Evolutionary conservation across 371 early-diverging fungal genomes (phyloP), one percentile per base, ranked within the genome.

Genomic region (Dipsacomyces acuminosporus): DNA sequence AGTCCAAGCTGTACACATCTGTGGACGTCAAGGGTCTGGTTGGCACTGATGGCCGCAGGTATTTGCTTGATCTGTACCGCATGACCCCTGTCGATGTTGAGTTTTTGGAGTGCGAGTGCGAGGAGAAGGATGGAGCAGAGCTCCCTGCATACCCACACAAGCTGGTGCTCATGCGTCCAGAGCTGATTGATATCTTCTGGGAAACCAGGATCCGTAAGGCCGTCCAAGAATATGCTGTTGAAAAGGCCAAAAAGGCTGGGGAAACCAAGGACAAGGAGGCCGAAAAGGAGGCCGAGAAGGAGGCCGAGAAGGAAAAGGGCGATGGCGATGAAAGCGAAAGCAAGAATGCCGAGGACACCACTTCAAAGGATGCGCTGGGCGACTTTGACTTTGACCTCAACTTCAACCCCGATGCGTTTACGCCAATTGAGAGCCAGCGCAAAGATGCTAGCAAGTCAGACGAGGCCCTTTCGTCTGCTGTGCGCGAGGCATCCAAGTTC

Each of bases 31-130:
- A 95, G 81, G 95, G 95, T 19, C 80, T 96, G 49, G 59, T 85
- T 38, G 94, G 96, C 38, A 86, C 87, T 15, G 96, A 96, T 66
- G 88, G 89, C 11, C 87, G 94, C 72, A 80, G 84, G 33, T 96
- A 96, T 71, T 63, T 96, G 41, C 74, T 96, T 63, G 96, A 96
- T 75, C 78, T 94, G 43, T 93, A 87, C 75, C 85, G 96, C 44
- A 63, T 93, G 43, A 86, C 84, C 30, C 95, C 96, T 18, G 86
- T 91, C 30, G 96, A 96, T 74, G 80, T 90, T 51, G 84, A 80
- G 59, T 96, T 95, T 71, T 76, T 86, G 58, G 92, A 93, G 51
- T 64, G 72, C 15, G 86, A 87, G 54, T 80, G 86, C 54, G 66
- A 43, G 25, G 48, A 35, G 13, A 47, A 34, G 20, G 25, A 23